Evolutionary conservation across 306 rosid species (phyloP), one percentile per base, ranked within the genome.

Genomic region (Prosopis cineraria): DNA sequence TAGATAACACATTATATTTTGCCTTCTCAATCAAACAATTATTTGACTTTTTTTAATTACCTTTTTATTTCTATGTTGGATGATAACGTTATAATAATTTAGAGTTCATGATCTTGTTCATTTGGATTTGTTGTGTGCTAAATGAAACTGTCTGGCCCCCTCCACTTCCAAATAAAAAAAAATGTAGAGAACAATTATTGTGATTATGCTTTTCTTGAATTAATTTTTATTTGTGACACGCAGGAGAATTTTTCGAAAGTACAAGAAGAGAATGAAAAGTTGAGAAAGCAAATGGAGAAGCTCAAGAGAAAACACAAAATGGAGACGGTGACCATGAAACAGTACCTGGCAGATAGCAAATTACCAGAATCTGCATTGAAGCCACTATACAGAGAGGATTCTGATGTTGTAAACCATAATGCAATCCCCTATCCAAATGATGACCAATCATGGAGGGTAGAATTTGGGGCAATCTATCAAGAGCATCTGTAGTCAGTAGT

Each of bases 361-460:
- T 50, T 96, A 84, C 98, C 99, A 14, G 85, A 91, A 76, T 90
- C 99, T 56, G 99, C 98, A 60, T 64, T 96, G 73, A 90, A 85
- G 36, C 93, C 94, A 43, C 85, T 85, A 36, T 90, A 93, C 66
- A 66, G 68, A 7, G 94, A 87, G 79, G 88, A 91, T 73, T 84
- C 89, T 4, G 84, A 79, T 47, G 74, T 30, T 10, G 86, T 56
- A 39, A 82, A 73, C 44, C 75, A 79, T 40, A 84, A 81, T 86
- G 76, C 86, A 55, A 44, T 73, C 69, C 84, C 85, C 10, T 70
- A 58, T 72, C 30, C 74, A 37, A 91, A 95, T 48, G 98, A 89
- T 62, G 99, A 95, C 82, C 98, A 93, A 81, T 93, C 98, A 47
- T 91, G 99, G 99, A 91, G 93, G 80, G 89, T 94, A 33, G 99